Percentiles rank a stretch among this genome's conserved stretches.
phyloP scores from a whole-genome alignment of 176 grass and related monocot genomes.

The Melocanna baccifera region DNA sequence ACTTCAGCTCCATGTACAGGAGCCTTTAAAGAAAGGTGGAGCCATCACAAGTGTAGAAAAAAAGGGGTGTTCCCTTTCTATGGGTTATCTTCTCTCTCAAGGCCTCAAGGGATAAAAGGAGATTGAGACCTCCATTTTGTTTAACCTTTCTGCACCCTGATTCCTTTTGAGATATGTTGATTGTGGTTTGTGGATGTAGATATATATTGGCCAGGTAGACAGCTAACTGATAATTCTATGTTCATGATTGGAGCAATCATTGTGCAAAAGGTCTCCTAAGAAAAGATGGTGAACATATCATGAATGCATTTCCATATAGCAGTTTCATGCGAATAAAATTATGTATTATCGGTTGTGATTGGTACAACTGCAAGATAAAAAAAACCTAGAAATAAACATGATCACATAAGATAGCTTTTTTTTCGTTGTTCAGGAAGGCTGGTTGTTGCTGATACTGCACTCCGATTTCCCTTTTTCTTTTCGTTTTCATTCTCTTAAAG shows the following conservation, averaged over 20 bases:
- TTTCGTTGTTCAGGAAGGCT: not conserved
- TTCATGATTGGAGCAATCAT: conserved; percentile 42
- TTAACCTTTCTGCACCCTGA: conserved; percentile 24
- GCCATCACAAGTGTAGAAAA: conserved; percentile 28
- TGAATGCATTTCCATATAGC: conserved; percentile 12
- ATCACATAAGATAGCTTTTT: conserved; percentile 2
- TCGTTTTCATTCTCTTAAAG: not conserved
- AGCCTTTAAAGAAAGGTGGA: conserved; percentile 31
- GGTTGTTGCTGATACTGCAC: not conserved
- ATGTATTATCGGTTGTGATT: not conserved
- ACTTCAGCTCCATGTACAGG: conserved; percentile 32
- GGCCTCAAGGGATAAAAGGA: conserved; percentile 4
- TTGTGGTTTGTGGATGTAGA: not conserved
- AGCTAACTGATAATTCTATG: conserved; percentile 15
- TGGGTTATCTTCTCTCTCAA: conserved; percentile 30
- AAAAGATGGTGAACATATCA: conserved; percentile 1
- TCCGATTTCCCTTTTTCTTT: not conserved
- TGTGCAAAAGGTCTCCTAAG: conserved; percentile 22
- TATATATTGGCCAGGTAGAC: conserved; percentile 6
- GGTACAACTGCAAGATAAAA: not conserved
- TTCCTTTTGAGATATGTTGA: conserved; percentile 30
- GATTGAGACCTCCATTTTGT: conserved; percentile 39
- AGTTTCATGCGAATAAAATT: not conserved
- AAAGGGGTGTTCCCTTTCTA: conserved; percentile 31
- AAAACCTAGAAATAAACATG: not conserved